phyloP scores from a whole-genome alignment of 129 eudicot species.

The Flaveria bidentis region DNA sequence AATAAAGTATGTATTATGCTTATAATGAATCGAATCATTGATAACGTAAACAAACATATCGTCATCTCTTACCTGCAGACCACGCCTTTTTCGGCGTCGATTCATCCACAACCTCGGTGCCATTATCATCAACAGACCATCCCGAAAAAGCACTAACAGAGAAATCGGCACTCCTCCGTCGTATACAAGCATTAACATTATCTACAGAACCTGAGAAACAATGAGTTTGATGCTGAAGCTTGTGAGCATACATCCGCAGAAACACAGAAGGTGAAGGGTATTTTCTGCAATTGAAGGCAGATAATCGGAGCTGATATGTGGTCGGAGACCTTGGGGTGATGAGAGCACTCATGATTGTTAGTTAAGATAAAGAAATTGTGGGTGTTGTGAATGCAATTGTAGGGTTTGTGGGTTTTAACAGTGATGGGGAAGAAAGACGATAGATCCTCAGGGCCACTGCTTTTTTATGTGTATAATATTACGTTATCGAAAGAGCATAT shows the following conservation, averaged over 20 bases:
- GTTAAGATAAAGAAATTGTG: not conserved
- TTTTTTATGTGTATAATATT: not conserved
- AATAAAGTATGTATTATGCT: not conserved
- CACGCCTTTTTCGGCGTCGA: constrained; percentile 37
- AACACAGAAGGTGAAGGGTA: constrained; percentile 34
- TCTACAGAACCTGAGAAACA: constrained; percentile 36
- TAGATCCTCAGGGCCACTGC: constrained; percentile 16
- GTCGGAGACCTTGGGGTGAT: constrained; percentile 41
- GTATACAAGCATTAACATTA: constrained; percentile 31
- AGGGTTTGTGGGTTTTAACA: constrained; percentile 29
- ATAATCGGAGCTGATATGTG: constrained; percentile 75
- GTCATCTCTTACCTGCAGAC: constrained; percentile 58
- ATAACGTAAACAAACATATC: not conserved
- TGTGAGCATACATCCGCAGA: constrained; percentile 40
- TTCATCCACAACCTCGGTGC: constrained; percentile 36
- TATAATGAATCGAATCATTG: not conserved
- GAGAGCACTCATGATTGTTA: constrained; percentile 26
- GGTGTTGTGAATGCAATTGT: not conserved
- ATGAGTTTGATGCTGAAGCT: constrained; percentile 37
- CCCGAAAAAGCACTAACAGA: constrained; percentile 53
- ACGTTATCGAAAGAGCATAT: constrained; percentile 16
- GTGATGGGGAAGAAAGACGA: constrained; percentile 26
- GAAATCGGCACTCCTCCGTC: constrained; percentile 29
- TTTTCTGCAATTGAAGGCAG: constrained; percentile 46
- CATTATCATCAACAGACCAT: constrained; percentile 57